Evolutionary conservation across 768 basidiomycete genomes (phyloP).

Genomic region (Ephemerocybe angulata): DNA sequence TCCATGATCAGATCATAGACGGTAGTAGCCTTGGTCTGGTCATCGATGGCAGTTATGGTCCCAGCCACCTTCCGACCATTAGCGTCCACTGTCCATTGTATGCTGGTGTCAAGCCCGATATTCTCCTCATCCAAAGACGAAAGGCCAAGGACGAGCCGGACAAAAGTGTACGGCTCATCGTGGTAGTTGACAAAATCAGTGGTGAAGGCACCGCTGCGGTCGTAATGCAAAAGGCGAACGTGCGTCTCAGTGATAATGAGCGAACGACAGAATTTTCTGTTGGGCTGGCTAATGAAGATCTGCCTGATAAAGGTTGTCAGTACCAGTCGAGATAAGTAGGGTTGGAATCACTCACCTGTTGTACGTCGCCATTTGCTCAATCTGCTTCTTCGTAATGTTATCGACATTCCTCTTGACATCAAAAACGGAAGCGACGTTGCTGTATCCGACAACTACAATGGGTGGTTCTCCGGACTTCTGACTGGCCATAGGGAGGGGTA

Average conservation of each 20-base stretch:
- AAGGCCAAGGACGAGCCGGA: conserved; percentile 3
- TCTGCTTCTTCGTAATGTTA: too few species aligned
- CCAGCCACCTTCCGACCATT: background rate
- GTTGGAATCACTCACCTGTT: too few species aligned
- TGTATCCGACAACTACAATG: background rate
- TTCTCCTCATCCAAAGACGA: background rate
- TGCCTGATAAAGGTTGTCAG: background rate
- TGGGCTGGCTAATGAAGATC: conserved; percentile 1
- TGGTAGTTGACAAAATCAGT: background rate
- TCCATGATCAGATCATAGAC: too few species aligned
- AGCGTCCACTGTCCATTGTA: background rate
- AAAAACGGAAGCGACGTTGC: background rate
- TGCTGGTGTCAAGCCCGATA: background rate
- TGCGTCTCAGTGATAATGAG: background rate
- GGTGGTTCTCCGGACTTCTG: background rate
- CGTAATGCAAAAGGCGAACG: conserved; percentile 4
- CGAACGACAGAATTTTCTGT: background rate
- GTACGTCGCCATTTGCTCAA: background rate
- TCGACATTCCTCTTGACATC: background rate
- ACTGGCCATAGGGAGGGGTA: background rate
- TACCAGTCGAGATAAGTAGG: too few species aligned
- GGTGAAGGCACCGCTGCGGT: background rate
- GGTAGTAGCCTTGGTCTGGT: too few species aligned
- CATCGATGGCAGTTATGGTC: too few species aligned
- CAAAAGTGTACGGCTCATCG: background rate